Base-by-base conservation (phyloP, 805 yeast species). In the Yarrowia divulgata region DNA sequence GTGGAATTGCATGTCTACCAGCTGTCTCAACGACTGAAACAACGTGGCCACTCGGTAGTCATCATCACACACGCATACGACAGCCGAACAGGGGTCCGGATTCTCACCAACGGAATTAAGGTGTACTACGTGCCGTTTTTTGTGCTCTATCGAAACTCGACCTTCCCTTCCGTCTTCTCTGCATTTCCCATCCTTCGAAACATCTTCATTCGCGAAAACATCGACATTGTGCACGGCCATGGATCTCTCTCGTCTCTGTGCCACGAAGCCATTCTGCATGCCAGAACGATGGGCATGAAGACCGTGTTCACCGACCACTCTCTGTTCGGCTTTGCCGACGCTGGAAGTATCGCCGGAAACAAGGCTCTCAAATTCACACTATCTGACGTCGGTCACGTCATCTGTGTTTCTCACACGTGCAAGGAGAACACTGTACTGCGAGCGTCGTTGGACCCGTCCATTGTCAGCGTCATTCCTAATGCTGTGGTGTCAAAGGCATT, bases 281-380 rank as follows among this genome's bases (percentile, higher is more conserved):
- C 91, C 0, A 83, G 93, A 49, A 89, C 97, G 0, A 90, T 95
- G 97, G 98, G 98, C 0, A 79, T 94, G 68, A 87, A 86, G 71
- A 92, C 99, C 0, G 94, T 94, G 0, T 89, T 95, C 73, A 95
- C 99, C 0, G 99, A 95, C 76, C 99, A 95, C 76, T 94, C 98
- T 0, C 80, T 95, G 42, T 94, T 93, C 80, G 99, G 98, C 0
- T 95, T 95, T 80, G 90, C 95, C 1, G 93, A 90, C 73, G 86
- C 93, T 2, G 89, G 89, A 5, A 85, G 93, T 7, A 91, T 94
- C 40, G 79, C 93, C 72, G 97, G 96, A 18, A 95, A 95, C 78
- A 95, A 95, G 78, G 78, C 90, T 5, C 80, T 95, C 71, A 90
- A 90, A 74, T 95, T 93, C 79, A 87, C 97, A 0, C 78, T 92